These are phyloP conservation scores for Aspergillus pseudoterreus DNA, from an alignment of 2,329 filamentous ascomycete species.

Conservation along the genomic window DNA sequence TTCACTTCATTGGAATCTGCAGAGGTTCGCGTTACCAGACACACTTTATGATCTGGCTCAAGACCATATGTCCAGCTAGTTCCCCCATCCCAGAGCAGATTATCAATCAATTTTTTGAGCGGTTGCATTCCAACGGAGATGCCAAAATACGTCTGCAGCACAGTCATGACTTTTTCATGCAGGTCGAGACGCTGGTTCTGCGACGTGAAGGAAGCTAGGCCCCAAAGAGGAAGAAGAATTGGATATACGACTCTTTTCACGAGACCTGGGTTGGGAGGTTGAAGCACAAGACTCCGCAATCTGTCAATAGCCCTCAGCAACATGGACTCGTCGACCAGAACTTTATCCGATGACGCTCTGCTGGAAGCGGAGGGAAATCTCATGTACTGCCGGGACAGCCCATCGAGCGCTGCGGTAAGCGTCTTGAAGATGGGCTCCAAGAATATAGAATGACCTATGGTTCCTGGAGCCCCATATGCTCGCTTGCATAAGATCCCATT, in stretches of 20 bases:
- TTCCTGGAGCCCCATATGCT: slow-evolving; percentile 36
- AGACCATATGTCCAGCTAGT: slow-evolving; percentile 34
- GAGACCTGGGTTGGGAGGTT: slow-evolving; percentile 42
- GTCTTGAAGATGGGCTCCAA: slow-evolving; percentile 38
- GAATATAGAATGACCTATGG: slow-evolving; percentile 40
- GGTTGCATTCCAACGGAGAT: slow-evolving; percentile 35
- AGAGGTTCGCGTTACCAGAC: slow-evolving; percentile 23
- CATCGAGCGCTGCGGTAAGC: slow-evolving; percentile 31
- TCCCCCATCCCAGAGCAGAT: slow-evolving; percentile 40
- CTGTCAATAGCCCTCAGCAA: slow-evolving; percentile 32
- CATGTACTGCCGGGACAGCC: slow-evolving; percentile 26
- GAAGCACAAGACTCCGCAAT: slow-evolving; percentile 32
- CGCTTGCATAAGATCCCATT: slow-evolving; percentile 43
- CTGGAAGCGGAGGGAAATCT: background rate
- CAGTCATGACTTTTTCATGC: slow-evolving; percentile 26
- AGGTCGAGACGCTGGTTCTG: slow-evolving; percentile 23
- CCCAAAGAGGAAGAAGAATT: slow-evolving; percentile 41
- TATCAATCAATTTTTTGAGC: slow-evolving; percentile 36
- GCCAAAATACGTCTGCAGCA: slow-evolving; percentile 40
- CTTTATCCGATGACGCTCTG: slow-evolving; percentile 4
- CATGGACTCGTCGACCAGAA: slow-evolving; percentile 24
- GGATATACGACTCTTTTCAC: slow-evolving; percentile 40
- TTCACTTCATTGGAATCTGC: slow-evolving; percentile 18
- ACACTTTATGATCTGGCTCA: slow-evolving; percentile 20
- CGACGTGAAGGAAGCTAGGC: slow-evolving; percentile 35